Percentiles rank a stretch among this genome's conserved stretches.
These are phyloP conservation scores for Quercus aquifolioides DNA, from an alignment of 306 rosid species.

Conservation along the genomic window DNA sequence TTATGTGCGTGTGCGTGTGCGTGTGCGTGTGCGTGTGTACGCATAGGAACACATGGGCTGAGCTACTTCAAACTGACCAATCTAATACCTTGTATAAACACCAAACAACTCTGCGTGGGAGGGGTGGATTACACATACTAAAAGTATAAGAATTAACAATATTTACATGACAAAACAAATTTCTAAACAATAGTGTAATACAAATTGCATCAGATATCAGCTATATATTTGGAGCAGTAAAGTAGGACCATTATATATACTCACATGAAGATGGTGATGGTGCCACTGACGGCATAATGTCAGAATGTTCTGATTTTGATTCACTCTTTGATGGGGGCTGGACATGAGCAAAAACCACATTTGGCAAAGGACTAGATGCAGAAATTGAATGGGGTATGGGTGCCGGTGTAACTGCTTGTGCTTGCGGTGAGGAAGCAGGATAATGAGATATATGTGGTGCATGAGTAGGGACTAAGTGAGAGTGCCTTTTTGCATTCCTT, in stretches of 20 bases:
- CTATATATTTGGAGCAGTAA: constrained; percentile 16
- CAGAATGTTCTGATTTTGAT: constrained; percentile 33
- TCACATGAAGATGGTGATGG: constrained; percentile 53
- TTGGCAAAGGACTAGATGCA: constrained; percentile 70
- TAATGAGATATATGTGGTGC: constrained; percentile 40
- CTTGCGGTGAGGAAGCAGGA: constrained; percentile 49
- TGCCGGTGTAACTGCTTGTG: constrained; percentile 37
- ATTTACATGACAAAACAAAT: background rate
- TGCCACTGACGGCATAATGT: constrained; percentile 18
- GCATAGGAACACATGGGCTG: background rate
- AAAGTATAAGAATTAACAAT: background rate
- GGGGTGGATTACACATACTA: background rate
- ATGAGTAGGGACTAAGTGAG: constrained; percentile 43
- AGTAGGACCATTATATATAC: constrained; percentile 31
- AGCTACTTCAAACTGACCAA: background rate
- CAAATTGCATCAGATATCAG: background rate
- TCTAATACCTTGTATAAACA: too few species aligned
- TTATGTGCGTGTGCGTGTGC: too few species aligned
- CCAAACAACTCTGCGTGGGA: too few species aligned
- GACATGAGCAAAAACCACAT: constrained; percentile 66
- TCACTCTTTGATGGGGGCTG: constrained; percentile 61
- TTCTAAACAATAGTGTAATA: background rate
- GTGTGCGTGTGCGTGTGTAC: too few species aligned
- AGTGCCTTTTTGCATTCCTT: constrained; percentile 36
- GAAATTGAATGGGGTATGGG: constrained; percentile 45